Evolutionary conservation across 805 yeast species (phyloP), one percentile per base, ranked within the genome.

Genomic region (Candida xyloterini): DNA sequence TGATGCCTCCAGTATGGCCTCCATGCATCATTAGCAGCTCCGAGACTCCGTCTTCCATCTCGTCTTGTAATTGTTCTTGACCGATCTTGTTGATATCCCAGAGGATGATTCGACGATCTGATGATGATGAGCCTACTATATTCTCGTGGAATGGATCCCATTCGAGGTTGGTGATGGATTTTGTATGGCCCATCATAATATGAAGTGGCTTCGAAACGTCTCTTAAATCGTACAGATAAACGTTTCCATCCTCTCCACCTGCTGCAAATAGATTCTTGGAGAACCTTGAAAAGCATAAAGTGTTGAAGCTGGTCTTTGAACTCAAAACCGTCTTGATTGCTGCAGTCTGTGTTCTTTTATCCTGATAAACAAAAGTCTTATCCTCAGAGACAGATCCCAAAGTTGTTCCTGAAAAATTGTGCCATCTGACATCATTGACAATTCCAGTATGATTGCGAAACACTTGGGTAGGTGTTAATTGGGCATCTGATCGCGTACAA

Each of bases 1-100:
- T 79, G 13, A 85, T 81, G 5, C 82, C 71, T 13, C 87, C 82
- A 14, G 89, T 81, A 56, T 88, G 95, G 15, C 96, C 96, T 27
- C 95, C 95, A 57, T 88, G 96, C 81, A 88, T 84, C 89, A 87
- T 84, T 52, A 87, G 68, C 25, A 88, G 63, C 59, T 88, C 96
- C 4, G 95, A 91, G 20, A 84, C 84, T 27, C 95, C 96, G 54
- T 88, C 96, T 48, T 84, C 95, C 22, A 88, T 84, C 56, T 88
- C 96, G 50, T 87, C 96, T 50, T 79, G 89, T 10, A 72, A 73
- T 59, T 86, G 95, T 55, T 87, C 95, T 47, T 80, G 84, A 4
- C 96, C 96, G 26, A 88, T 81, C 50, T 76, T 79, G 33, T 70
- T 66, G 42, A 87, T 66, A 57, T 88, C 95, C 96, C 96, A 87